Evolutionary conservation across 257 asterid species (phyloP).

Genomic region (Phtheirospermum japonicum): DNA sequence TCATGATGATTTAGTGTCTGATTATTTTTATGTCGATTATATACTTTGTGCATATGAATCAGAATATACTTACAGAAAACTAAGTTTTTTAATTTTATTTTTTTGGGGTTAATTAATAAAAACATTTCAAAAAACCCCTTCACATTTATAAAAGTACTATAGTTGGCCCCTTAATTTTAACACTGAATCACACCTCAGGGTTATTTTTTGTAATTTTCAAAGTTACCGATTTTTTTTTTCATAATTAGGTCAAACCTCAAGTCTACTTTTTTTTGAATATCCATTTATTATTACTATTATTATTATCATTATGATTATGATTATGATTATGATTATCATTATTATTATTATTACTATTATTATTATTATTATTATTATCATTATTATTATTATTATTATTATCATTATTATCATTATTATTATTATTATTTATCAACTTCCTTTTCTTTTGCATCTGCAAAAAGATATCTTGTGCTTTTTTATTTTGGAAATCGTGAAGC

Average conservation of each 20-base stretch:
- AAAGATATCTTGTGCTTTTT: neutral
- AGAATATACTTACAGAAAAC: slow-evolving; percentile 12
- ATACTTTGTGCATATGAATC: neutral
- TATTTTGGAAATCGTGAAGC: slow-evolving; percentile 1
- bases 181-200: neutral
- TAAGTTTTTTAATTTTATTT: neutral
- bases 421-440: neutral
- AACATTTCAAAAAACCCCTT: no score
- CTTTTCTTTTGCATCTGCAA: neutral
- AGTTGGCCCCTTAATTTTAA: no score
- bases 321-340: no score
- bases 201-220: neutral
- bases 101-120: no score
- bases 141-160: no score
- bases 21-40: slow-evolving; percentile 1
- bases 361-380: no score
- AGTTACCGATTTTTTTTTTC: neutral
- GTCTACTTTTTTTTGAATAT: neutral
- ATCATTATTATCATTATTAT: no score
- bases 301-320: no score
- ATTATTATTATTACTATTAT: no score
- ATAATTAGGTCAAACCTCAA: neutral
- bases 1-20: slow-evolving; percentile 11
- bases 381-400: no score
- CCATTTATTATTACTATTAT: no score